Conservation (phyloP, 257 asterid species). For the Salvia miltiorrhiza region DNA sequence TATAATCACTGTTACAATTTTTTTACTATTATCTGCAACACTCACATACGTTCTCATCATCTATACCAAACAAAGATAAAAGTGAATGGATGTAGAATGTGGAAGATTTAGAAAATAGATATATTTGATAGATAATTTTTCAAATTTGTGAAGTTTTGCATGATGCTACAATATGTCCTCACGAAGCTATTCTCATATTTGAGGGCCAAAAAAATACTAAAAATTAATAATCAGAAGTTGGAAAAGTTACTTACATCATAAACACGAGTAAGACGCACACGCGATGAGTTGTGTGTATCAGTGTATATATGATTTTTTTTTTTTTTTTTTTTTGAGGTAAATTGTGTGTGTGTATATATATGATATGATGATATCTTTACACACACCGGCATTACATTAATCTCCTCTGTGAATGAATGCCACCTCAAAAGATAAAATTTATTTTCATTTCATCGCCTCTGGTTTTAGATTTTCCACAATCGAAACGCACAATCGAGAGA, state of each 20-base stretch:
- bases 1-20: no score
- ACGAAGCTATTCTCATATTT: not conserved
- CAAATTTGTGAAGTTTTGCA: no score
- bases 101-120: no score
- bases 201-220: not conserved
- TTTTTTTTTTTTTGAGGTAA: no score
- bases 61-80: no score
- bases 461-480: constrained; percentile 6
- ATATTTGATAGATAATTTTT: no score
- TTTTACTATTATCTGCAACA: no score
- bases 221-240: not conserved
- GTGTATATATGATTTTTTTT: no score
- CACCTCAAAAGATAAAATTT: constrained; percentile 3
- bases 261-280: not conserved
- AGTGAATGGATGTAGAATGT: no score
- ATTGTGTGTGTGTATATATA: not conserved
- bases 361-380: not conserved
- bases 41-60: no score
- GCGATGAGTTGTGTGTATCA: not conserved
- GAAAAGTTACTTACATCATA: not conserved
- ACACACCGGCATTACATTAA: constrained; percentile 5
- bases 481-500: constrained; percentile 7
- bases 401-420: not conserved
- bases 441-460: constrained; percentile 8
- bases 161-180: not conserved